Evolutionary conservation across 352 stramenopile genomes (phyloP).

Genomic region (Globisporangium yorkense): DNA sequence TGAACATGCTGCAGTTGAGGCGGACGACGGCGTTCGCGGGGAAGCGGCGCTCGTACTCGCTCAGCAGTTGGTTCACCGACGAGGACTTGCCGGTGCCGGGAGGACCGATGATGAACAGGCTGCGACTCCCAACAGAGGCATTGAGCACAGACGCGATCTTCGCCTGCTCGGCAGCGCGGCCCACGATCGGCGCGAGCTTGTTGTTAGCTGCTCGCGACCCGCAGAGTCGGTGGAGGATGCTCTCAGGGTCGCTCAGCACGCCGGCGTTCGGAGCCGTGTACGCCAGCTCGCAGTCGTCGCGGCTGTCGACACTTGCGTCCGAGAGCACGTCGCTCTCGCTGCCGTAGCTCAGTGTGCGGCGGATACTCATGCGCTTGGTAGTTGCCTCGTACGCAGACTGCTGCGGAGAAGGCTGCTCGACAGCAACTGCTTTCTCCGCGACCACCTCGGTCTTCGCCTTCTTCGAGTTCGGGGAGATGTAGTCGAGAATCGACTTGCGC

Average conservation of each 20-base stretch:
- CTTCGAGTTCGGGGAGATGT: slow-evolving; percentile 16
- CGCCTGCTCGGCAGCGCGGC: slow-evolving; percentile 30
- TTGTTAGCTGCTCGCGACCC: slow-evolving; percentile 14
- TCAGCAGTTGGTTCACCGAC: slow-evolving; percentile 36
- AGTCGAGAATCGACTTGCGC: slow-evolving; percentile 12
- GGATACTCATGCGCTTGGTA: slow-evolving; percentile 5
- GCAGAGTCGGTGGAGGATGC: slow-evolving; percentile 28
- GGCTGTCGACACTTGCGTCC: slow-evolving; percentile 6
- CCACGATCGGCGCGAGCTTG: slow-evolving; percentile 23
- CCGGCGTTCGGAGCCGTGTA: neutral
- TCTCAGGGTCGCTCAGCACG: slow-evolving; percentile 10
- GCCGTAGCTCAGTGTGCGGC: slow-evolving; percentile 10
- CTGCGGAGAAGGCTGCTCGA: neutral
- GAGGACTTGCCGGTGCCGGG: slow-evolving; percentile 68
- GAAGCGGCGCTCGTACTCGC: slow-evolving; percentile 18
- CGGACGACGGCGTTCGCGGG: slow-evolving; percentile 21
- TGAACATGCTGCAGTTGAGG: slow-evolving; percentile 68
- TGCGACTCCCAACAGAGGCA: slow-evolving; percentile 10
- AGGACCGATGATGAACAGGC: slow-evolving; percentile 61
- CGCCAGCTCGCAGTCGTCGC: neutral
- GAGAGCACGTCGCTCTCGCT: slow-evolving; percentile 10
- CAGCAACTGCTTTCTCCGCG: neutral
- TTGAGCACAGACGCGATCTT: slow-evolving; percentile 27
- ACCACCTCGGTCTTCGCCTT: slow-evolving; percentile 1
- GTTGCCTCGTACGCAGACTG: neutral